Base-by-base conservation (phyloP, 192 early-diverging fungal genomes). In the Rhizophagus clarus region DNA sequence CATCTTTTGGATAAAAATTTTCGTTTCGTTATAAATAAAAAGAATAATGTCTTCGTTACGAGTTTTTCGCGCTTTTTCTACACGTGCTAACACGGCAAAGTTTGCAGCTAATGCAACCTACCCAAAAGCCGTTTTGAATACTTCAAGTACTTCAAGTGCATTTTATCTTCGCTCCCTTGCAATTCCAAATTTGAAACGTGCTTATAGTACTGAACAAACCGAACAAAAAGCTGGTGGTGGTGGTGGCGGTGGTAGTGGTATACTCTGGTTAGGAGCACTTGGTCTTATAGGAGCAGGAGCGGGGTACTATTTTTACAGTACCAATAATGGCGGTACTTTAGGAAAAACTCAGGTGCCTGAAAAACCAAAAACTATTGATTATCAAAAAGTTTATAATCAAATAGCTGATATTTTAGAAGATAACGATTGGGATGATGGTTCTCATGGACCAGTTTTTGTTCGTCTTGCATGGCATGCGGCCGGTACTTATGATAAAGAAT, bases 401-500 rank as follows among this genome's bases (percentile, higher is more conserved):
- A 94, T 94, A 82, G 93, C 92, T 45, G 89, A 87, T 67, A 84
- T 94, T 73, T 87, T 94, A 29, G 92, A 93, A 68, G 91, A 93
- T 78, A 87, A 91, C 77, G 85, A 93, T 86, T 94, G 92, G 69
- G 93, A 95, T 82, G 93, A 95, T 74, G 95, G 95, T 69, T 92
- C 90, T 37, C 91, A 89, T 81, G 95, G 93, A 28, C 93, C 94
- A 2, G 86, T 96, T 42, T 87, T 96, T 81, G 81, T 95, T 68
- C 91, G 95, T 28, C 89, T 96, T 31, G 95, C 94, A 47, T 96
- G 95, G 95, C 95, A 96, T 86, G 83, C 93, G 8, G 89, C 90
- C 62, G 95, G 95, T n/a, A 94, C 94, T 42, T 95, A 87, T 83
- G 91, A 91, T 83, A 84, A 86, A 80, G 87, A 85, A 80, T 82